Conservation (phyloP, 805 yeast species). For the Scheffersomyces amazonensis region DNA sequence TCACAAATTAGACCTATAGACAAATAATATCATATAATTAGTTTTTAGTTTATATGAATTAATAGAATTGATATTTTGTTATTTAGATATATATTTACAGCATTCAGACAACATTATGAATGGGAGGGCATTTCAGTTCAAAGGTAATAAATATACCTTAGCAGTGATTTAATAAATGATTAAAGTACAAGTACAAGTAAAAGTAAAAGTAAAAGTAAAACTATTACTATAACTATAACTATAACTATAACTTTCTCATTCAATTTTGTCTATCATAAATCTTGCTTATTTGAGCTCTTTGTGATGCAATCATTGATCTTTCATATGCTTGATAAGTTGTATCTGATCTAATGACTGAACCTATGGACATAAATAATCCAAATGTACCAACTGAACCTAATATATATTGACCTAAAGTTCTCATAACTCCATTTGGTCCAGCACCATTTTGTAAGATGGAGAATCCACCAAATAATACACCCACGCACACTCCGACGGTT, state of each 20-base stretch:
- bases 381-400: constrained; percentile 96
- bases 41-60: too few species aligned
- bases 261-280: constrained; percentile 18
- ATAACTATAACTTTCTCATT: too few species aligned
- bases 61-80: too few species aligned
- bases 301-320: constrained; percentile 26
- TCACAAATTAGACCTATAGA: too few species aligned
- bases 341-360: constrained; percentile 87
- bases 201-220: not conserved
- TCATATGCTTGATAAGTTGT: constrained; percentile 30
- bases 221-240: too few species aligned
- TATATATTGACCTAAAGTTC: constrained; percentile 95
- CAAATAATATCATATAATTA: too few species aligned
- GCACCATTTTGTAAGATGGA: constrained; percentile 91
- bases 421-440: constrained; percentile 97
- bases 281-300: constrained; percentile 26
- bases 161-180: too few species aligned
- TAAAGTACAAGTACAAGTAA: too few species aligned
- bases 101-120: constrained; percentile 1
- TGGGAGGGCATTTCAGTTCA: not conserved
- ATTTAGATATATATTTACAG: too few species aligned
- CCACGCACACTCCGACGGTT: constrained; percentile 90
- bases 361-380: constrained; percentile 94
- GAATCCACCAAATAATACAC: constrained; percentile 91
- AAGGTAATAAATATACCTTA: too few species aligned